Percentiles rank a stretch among this genome's conserved stretches.
Evolutionary conservation across 805 yeast species (phyloP).

Genomic region (Sugiyamaella boreocaroliniensis): DNA sequence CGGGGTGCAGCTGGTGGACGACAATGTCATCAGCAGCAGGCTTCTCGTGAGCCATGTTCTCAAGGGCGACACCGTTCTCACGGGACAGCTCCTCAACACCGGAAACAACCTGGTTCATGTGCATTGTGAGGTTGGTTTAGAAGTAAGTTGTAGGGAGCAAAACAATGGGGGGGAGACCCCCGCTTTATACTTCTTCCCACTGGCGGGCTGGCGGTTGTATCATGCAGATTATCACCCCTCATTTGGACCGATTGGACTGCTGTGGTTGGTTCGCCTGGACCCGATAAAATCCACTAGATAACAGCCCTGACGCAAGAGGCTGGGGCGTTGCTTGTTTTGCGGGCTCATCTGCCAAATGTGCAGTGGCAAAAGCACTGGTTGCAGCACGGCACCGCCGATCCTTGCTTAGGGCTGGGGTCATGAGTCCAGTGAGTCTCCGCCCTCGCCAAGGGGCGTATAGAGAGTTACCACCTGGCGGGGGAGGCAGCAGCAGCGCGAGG

Average conservation of each 20-base stretch:
- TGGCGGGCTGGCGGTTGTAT: background rate
- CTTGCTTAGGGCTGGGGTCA: background rate
- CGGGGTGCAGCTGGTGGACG: slow-evolving; percentile 2
- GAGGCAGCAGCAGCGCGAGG: no score
- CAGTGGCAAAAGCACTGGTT: background rate
- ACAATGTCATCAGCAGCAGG: slow-evolving; percentile 7
- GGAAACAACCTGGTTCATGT: background rate
- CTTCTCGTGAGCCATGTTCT: slow-evolving; percentile 10
- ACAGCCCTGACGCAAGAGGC: background rate
- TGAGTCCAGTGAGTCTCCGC: background rate
- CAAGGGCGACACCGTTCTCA: slow-evolving; percentile 9
- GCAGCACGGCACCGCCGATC: background rate
- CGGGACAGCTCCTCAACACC: background rate
- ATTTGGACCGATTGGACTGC: background rate
- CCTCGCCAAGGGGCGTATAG: no score
- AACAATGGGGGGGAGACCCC: background rate
- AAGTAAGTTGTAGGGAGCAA: background rate
- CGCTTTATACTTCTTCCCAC: background rate
- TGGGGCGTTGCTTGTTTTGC: background rate
- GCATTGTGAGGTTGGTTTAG: background rate
- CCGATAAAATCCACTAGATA: background rate
- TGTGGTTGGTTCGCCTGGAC: background rate
- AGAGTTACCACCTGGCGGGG: no score
- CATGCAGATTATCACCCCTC: background rate
- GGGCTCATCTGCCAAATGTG: background rate